phyloP scores from a whole-genome alignment of 2,329 filamentous ascomycete species.

The Penicillium nordicum region DNA sequence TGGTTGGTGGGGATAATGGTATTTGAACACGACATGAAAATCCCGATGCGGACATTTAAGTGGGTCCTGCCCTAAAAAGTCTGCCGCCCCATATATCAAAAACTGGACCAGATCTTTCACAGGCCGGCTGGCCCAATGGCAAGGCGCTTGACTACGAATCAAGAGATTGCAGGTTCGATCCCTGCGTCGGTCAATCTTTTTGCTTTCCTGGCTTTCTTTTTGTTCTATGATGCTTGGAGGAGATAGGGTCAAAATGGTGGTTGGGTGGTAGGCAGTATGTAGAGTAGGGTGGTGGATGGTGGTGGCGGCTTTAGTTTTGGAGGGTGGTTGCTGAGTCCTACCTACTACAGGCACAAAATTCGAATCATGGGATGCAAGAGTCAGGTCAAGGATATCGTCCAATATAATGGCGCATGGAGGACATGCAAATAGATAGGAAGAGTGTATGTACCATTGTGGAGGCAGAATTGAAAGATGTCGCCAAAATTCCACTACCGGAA shows the following conservation, averaged over 20 bases:
- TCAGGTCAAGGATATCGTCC: too few species aligned
- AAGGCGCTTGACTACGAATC: constrained; percentile 54
- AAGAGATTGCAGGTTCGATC: constrained; percentile 51
- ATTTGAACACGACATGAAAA: not conserved
- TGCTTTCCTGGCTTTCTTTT: not conserved
- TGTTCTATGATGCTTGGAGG: not conserved
- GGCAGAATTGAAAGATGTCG: not conserved
- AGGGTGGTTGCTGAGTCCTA: too few species aligned
- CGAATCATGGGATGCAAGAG: not conserved
- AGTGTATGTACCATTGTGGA: not conserved
- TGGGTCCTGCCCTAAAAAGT: not conserved
- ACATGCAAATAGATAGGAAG: not conserved
- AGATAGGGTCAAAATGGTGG: not conserved
- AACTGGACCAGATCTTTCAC: not conserved
- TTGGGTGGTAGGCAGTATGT: too few species aligned
- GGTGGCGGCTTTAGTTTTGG: not conserved
- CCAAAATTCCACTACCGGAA: not conserved
- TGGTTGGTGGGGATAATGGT: not conserved
- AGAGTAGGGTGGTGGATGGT: not conserved
- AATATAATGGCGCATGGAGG: not conserved
- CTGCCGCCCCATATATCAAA: not conserved
- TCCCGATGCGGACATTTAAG: not conserved
- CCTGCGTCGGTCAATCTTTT: constrained; percentile 38
- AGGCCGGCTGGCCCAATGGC: constrained; percentile 46
- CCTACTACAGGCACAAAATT: not conserved